A percentile compares a stretch with the other conserved stretches of the same genome.
Conservation (phyloP, 2,329 filamentous ascomycete genomes). For the Colletotrichum tamarilloi region DNA sequence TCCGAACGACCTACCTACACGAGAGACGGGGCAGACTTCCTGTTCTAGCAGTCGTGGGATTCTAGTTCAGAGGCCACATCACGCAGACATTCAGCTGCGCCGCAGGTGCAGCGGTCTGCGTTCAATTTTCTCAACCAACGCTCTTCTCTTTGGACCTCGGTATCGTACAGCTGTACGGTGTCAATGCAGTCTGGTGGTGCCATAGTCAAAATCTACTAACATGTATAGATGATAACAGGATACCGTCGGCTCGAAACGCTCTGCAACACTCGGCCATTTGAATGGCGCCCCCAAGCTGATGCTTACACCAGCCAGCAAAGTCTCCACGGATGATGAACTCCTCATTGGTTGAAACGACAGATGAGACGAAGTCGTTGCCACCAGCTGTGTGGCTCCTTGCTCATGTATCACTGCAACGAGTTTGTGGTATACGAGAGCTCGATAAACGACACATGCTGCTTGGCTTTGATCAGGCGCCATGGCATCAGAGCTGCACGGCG, state of each 20-base stretch:
- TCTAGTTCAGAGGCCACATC: background rate
- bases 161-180: background rate
- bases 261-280: background rate
- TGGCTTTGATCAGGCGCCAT: background rate
- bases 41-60: constrained; percentile 3
- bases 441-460: background rate
- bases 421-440: constrained; percentile 11
- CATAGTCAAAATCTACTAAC: background rate
- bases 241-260: background rate
- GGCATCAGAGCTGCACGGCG: background rate
- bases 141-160: background rate
- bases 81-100: background rate
- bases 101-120: background rate
- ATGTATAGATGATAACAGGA: background rate
- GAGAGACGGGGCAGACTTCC: constrained; percentile 14
- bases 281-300: background rate
- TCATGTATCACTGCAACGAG: constrained; percentile 9
- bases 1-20: background rate
- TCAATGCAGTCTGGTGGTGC: background rate
- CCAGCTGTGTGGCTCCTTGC: background rate
- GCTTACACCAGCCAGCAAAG: background rate
- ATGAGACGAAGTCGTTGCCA: background rate
- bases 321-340: background rate
- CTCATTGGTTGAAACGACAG: background rate
- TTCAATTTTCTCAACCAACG: background rate